phyloP scores from a whole-genome alignment of 257 asterid species.

The Thymus mandschuricus region DNA sequence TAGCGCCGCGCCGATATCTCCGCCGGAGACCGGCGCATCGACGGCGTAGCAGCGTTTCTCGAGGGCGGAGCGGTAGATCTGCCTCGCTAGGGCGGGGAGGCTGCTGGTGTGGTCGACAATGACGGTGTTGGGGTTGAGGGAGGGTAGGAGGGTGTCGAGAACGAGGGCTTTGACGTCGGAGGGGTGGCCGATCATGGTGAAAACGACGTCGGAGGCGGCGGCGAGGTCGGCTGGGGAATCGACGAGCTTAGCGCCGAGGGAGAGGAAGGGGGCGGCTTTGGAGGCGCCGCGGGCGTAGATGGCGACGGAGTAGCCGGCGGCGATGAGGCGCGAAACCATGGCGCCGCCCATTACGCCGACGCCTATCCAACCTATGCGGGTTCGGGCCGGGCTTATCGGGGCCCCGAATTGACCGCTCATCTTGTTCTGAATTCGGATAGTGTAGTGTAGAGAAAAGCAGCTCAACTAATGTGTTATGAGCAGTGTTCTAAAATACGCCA shows the following conservation, averaged over 20 bases:
- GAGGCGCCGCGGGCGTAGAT: constrained; percentile 76
- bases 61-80: constrained; percentile 50
- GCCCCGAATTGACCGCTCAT: constrained; percentile 48
- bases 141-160: constrained; percentile 56
- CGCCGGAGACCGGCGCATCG: constrained; percentile 93
- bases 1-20: constrained; percentile 74
- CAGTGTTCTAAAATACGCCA: no score
- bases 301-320: constrained; percentile 75
- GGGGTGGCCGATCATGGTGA: constrained; percentile 92
- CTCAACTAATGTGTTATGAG: no score
- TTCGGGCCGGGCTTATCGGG: constrained; percentile 53
- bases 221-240: constrained; percentile 59
- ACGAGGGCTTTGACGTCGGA: constrained; percentile 75
- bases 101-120: constrained; percentile 83
- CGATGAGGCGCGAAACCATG: constrained; percentile 82
- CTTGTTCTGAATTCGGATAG: not conserved
- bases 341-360: constrained; percentile 94
- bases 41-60: constrained; percentile 51
- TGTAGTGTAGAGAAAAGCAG: no score
- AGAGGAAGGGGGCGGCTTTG: constrained; percentile 53
- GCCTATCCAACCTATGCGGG: constrained; percentile 89
- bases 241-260: constrained; percentile 72
- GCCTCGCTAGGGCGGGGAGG: constrained; percentile 64
- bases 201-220: constrained; percentile 50
- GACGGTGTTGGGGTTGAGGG: constrained; percentile 51